Evolutionary conservation across 1,139 yeast genomes (phyloP).

Genomic region (Yamadazyma sp.): DNA sequence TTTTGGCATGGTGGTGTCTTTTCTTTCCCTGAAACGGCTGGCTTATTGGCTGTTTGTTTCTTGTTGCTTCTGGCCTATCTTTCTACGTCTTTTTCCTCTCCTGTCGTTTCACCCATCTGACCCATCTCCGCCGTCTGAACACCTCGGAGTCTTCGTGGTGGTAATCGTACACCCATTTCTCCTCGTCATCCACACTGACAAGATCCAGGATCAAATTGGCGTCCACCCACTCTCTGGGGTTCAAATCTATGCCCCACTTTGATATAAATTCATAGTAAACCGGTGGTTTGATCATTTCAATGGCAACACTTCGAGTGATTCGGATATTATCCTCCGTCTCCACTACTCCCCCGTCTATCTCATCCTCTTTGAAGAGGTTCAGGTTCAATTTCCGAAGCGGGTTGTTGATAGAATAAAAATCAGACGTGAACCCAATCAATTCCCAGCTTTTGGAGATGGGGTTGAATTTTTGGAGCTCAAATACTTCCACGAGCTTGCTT

Average conservation of each 20-base stretch:
- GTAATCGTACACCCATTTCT: constrained; percentile 77
- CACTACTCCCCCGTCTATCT: constrained; percentile 15
- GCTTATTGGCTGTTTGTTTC: too few species aligned
- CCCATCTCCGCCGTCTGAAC: constrained; percentile 59
- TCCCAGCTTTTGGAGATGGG: constrained; percentile 58
- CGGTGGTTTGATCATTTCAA: constrained; percentile 48
- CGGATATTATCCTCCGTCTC: constrained; percentile 17
- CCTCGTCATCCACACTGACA: constrained; percentile 62
- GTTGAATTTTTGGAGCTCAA: constrained; percentile 65
- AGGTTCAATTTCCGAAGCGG: constrained; percentile 18
- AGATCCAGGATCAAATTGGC: constrained; percentile 49
- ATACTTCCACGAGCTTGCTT: constrained; percentile 57
- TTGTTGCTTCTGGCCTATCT: too few species aligned
- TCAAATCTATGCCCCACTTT: constrained; percentile 61
- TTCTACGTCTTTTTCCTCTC: background rate
- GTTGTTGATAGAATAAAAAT: constrained; percentile 49
- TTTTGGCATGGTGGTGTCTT: too few species aligned
- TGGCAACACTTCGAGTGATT: constrained; percentile 12
- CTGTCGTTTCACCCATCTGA: constrained; percentile 23
- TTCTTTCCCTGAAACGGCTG: too few species aligned
- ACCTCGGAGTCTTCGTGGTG: constrained; percentile 19
- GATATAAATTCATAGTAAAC: constrained; percentile 53
- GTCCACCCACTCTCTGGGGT: constrained; percentile 59
- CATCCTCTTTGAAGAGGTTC: constrained; percentile 15
- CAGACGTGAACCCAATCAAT: constrained; percentile 53